Evolutionary conservation across 345 rosid species (phyloP).

Genomic region (Boechera divaricarpa): DNA sequence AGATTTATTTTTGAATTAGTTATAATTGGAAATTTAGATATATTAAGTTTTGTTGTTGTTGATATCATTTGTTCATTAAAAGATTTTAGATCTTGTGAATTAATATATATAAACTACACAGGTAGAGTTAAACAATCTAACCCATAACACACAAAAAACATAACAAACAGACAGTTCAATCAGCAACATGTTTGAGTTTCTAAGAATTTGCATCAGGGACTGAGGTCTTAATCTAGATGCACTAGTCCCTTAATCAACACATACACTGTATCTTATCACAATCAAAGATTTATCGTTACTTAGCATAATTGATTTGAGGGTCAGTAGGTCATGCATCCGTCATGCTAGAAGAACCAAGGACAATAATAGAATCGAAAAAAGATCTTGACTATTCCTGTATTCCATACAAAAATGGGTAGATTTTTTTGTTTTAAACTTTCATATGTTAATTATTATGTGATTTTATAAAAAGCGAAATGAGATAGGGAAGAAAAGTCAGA

Average conservation of each 20-base stretch:
- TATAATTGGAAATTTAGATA: background rate
- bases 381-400: constrained; percentile 21
- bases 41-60: background rate
- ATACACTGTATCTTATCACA: background rate
- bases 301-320: constrained; percentile 18
- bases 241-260: constrained; percentile 14
- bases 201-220: background rate
- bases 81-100: background rate
- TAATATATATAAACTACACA: background rate
- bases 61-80: background rate
- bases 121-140: background rate
- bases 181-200: background rate
- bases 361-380: constrained; percentile 22
- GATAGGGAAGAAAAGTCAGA: constrained; percentile 43
- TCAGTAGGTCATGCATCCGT: constrained; percentile 29
- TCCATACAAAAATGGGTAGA: constrained; percentile 3
- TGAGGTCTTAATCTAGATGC: background rate
- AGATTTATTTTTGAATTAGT: background rate
- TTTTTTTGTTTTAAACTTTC: background rate
- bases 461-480: constrained; percentile 16
- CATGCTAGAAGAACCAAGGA: constrained; percentile 24
- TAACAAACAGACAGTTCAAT: background rate
- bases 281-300: background rate
- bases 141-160: background rate
- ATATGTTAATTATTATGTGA: background rate